Conservation (phyloP, 495 filamentous ascomycete genomes). For the Aspergillus asperescens region DNA sequence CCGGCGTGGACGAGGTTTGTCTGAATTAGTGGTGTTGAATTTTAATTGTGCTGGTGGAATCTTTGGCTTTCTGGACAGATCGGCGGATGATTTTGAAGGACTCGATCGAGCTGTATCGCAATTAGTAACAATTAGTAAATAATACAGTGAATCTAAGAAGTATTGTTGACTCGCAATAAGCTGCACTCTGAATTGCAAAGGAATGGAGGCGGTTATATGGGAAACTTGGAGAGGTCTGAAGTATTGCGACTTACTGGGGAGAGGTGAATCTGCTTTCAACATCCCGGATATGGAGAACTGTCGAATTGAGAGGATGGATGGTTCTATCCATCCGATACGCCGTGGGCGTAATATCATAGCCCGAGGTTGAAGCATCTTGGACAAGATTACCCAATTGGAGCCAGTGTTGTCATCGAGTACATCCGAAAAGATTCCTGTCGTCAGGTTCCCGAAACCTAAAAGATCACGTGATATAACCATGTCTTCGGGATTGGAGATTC, state of each 20-base stretch:
- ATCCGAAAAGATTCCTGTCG: conserved; percentile 6
- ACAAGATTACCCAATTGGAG: background rate
- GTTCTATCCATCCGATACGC: conserved; percentile 12
- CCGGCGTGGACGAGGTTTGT: conserved; percentile 26
- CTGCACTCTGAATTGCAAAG: too few relatives aligned
- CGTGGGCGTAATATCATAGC: conserved; percentile 19
- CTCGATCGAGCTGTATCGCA: background rate
- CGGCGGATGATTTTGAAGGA: conserved; percentile 7
- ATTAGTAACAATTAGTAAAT: background rate
- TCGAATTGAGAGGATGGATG: conserved; percentile 18
- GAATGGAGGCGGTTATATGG: too few relatives aligned
- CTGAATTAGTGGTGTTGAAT: conserved; percentile 14
- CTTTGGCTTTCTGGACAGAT: conserved; percentile 15
- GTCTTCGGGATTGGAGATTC: too few relatives aligned
- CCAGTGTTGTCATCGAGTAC: background rate
- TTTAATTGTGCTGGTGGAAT: conserved; percentile 21
- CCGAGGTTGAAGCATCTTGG: conserved; percentile 32
- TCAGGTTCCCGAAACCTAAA: background rate
- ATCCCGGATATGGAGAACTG: conserved; percentile 28
- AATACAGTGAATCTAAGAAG: too few relatives aligned
- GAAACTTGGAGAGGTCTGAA: background rate
- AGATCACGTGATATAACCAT: conserved; percentile 9
- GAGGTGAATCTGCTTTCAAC: conserved; percentile 18
- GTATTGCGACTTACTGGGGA: conserved; percentile 18
- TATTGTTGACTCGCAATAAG: too few relatives aligned